A percentile compares a stretch with the other conserved stretches of the same genome.
Evolutionary conservation across 1,139 yeast genomes (phyloP).

Genomic region (Suhomyces chickasaworum): DNA sequence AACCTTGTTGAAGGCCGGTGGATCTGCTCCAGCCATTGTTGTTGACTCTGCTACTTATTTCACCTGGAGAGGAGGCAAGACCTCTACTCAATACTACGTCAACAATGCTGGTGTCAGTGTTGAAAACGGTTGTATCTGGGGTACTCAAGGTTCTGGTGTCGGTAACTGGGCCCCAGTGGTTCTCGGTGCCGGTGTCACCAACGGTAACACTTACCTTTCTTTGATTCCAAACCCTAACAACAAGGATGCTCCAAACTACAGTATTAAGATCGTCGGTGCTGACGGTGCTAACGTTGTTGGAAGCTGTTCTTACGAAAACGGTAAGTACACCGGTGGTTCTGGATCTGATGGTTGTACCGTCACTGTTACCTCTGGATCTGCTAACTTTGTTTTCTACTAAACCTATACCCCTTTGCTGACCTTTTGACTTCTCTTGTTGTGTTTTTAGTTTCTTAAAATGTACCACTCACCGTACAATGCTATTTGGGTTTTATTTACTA

Average conservation of each 20-base stretch:
- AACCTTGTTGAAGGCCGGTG: constrained; percentile 65
- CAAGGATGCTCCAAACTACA: constrained; percentile 59
- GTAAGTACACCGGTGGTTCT: constrained; percentile 55
- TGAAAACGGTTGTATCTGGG: constrained; percentile 80
- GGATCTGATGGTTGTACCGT: constrained; percentile 80
- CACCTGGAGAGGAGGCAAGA: constrained; percentile 63
- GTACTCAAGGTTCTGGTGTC: constrained; percentile 59
- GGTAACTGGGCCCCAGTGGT: constrained; percentile 88
- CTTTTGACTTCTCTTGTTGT: constrained; percentile 12
- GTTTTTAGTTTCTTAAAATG: constrained; percentile 13
- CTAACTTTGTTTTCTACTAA: constrained; percentile 66
- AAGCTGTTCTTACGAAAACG: constrained; percentile 63
- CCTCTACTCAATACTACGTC: constrained; percentile 80
- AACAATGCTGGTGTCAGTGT: constrained; percentile 77
- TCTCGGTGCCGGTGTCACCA: constrained; percentile 71
- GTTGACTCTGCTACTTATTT: constrained; percentile 65
- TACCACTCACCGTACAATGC: constrained; percentile 10
- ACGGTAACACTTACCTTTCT: constrained; percentile 68
- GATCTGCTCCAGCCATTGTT: constrained; percentile 59
- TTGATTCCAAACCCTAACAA: constrained; percentile 85
- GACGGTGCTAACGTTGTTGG: constrained; percentile 56
- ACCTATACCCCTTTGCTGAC: constrained; percentile 16
- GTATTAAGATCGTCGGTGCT: constrained; percentile 67
- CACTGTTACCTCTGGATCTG: constrained; percentile 65
- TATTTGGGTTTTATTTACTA: constrained; percentile 7